Base-by-base conservation (phyloP, 2,329 filamentous ascomycete genomes). In the Xylaria sp. region DNA sequence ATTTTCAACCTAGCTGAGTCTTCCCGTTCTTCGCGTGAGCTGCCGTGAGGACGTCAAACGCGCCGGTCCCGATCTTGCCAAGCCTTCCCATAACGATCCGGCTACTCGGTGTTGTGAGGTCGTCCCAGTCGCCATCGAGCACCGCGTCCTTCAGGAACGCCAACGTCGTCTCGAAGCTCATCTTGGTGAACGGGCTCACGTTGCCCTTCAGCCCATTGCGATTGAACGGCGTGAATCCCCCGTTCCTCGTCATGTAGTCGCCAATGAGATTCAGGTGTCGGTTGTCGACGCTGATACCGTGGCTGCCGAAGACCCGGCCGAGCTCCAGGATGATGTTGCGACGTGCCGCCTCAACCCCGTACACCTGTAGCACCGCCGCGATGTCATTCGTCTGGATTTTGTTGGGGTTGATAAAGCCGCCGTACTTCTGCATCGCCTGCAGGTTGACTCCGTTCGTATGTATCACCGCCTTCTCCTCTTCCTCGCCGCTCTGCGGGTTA, bases 141-240 rank as follows among this genome's bases (percentile, higher is more conserved):
- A 97, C 88, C 1, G 94, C 92, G 69, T 97, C 94, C 72, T 90
- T 92, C 67, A 99, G 80, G 78, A 97, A 97, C 1, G 89, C 88
- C 38, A 97, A 83, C 2, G 94, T 99, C 3, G 94, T 99, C 82
- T 99, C 94, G 76, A 97, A 99, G 72, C 91, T 96, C 93, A 97
- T 97, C 82, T 97, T 97, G 75, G 94, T 93, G 65, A 99, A 93
- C 0, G 94, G 92, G 62, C 88, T 92, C 22, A 93, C 88, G 67
- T 91, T 92, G 61, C 90, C 87, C 69, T 86, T 87, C 56, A 99
- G 78, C 1, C 93, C 94, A 69, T 90, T 95, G 44, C 94, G 89
- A 74, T 91, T 96, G 77, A 99, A 99, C 1, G 94, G 88, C 44
- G 87, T 89, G 76, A 95, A 99, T 1, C 85, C 87, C 62, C 94